Percentiles rank a stretch among this genome's conserved stretches.
These are phyloP conservation scores for Ogataea ganodermae DNA, from an alignment of 805 yeast genomes.

Conservation along the genomic window DNA sequence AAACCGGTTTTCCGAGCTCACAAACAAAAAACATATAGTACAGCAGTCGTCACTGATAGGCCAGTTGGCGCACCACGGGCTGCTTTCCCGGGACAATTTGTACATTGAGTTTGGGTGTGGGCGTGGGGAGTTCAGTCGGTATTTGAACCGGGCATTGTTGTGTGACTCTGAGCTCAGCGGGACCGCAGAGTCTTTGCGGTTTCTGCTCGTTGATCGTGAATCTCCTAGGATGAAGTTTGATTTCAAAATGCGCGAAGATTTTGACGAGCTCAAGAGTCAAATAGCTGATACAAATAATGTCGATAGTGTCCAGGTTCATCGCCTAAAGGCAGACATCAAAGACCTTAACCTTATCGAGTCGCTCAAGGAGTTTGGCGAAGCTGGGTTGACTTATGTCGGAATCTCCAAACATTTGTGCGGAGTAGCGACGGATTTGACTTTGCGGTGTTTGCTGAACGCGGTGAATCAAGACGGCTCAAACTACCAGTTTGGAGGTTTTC, in stretches of 20 bases:
- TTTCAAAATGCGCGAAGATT: slow-evolving; percentile 60
- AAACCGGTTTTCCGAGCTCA: slow-evolving; percentile 49
- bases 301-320: slow-evolving; percentile 25
- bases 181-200: slow-evolving; percentile 27
- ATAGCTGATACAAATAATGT: no score
- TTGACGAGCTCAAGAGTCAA: slow-evolving; percentile 27
- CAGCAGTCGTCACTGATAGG: slow-evolving; percentile 85
- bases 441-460: slow-evolving; percentile 54
- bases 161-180: slow-evolving; percentile 10
- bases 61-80: slow-evolving; percentile 47
- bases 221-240: slow-evolving; percentile 80
- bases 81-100: slow-evolving; percentile 40
- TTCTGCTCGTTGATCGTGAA: slow-evolving; percentile 73
- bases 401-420: slow-evolving; percentile 92
- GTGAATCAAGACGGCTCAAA: slow-evolving; percentile 8
- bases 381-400: slow-evolving; percentile 42
- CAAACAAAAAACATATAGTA: slow-evolving; percentile 70
- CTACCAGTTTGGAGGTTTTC: slow-evolving; percentile 47
- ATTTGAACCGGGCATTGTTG: slow-evolving; percentile 43
- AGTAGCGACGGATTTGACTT: slow-evolving; percentile 86
- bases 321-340: slow-evolving; percentile 78
- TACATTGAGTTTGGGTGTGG: slow-evolving; percentile 91
- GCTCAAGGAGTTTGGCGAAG: slow-evolving; percentile 30
- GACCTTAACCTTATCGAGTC: slow-evolving; percentile 60
- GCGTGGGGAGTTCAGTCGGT: slow-evolving; percentile 78